Evolutionary conservation across 2,329 filamentous ascomycete genomes (phyloP).

Genomic region (Beauveria brongniartii): DNA sequence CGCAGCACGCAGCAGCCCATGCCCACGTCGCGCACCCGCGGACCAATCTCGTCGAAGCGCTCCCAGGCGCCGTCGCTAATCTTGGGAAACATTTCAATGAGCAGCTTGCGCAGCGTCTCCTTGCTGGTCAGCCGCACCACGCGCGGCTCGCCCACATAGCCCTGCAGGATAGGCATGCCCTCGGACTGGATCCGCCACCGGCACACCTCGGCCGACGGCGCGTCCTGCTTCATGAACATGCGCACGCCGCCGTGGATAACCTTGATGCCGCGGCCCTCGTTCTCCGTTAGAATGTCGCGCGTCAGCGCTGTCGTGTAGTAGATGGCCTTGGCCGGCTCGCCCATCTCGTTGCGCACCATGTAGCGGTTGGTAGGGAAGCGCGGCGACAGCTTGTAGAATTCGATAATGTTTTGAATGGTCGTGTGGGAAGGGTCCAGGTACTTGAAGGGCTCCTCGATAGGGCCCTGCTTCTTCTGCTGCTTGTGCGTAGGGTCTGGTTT

Average conservation of each 20-base stretch:
- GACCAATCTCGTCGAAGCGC: slow-evolving; percentile 78
- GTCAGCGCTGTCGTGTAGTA: slow-evolving; percentile 89
- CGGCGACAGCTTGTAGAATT: slow-evolving; percentile 76
- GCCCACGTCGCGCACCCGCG: slow-evolving; percentile 66
- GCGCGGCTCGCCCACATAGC: slow-evolving; percentile 74
- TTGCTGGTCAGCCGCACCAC: slow-evolving; percentile 68
- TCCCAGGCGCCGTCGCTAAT: slow-evolving; percentile 67
- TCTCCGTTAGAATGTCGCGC: slow-evolving; percentile 75
- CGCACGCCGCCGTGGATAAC: slow-evolving; percentile 96
- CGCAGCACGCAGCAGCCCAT: slow-evolving; percentile 91
- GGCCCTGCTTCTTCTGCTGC: slow-evolving; percentile 38
- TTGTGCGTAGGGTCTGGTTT: slow-evolving; percentile 24
- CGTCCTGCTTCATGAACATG: slow-evolving; percentile 98
- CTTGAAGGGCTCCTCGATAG: slow-evolving; percentile 88
- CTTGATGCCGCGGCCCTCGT: slow-evolving; percentile 85
- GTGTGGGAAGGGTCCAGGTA: slow-evolving; percentile 68
- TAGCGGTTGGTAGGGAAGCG: slow-evolving; percentile 87
- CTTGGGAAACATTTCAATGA: slow-evolving; percentile 96
- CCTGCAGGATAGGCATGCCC: slow-evolving; percentile 82
- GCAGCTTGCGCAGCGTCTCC: slow-evolving; percentile 70
- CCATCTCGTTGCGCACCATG: slow-evolving; percentile 89
- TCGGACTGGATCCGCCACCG: slow-evolving; percentile 94
- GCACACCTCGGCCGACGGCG: slow-evolving; percentile 77
- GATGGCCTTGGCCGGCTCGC: slow-evolving; percentile 84
- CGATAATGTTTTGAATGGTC: slow-evolving; percentile 67